Base-by-base conservation (phyloP, 306 rosid species). In the Begonia peltatifolia region DNA sequence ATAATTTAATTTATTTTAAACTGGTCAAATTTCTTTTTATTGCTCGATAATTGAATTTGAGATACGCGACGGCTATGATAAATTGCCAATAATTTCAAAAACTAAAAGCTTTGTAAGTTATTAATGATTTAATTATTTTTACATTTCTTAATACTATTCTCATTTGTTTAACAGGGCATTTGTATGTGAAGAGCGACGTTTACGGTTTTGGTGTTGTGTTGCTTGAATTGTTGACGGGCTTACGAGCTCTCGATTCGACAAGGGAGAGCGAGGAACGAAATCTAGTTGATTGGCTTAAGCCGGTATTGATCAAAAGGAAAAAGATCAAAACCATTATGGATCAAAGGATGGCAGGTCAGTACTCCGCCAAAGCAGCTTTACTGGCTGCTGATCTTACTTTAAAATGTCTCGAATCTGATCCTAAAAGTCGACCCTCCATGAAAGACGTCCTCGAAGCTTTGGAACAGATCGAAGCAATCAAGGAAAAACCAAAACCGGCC, bases 161-260 rank as follows among this genome's bases (percentile, higher is more conserved):
- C 9, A 3, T 30, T 30, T 30, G 6, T 30, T 30, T 30, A 30
- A 76, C 81, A 90, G 97, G 97, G 1, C 95, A 85, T 72, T 72
- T 90, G 60, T 85, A 83, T 41, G 87, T 85, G 11, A 90, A 85
- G 62, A 90, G 97, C 53, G 95, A 90, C 36, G 95, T 90, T 9
- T 90, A 85, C 25, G 95, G 95, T 2, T 90, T 83, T 41, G 97
- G 97, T 11, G 97, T 85, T 7, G 87, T 90, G 57, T 68, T 83
- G 57, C 95, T 90, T 5, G 95, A 90, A 67, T 57, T 90, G 66
- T 63, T 90, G 60, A 83, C 87, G 14, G 95, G 97, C 12, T 47
- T 78, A 55, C 63, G 74, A 30, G 94, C 85, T 60, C 58, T 74
- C 10, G 95, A 85, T 63, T 2, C 12, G 38, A 67, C 30, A 43